These are phyloP conservation scores for Hypoxylon sp. DNA, from an alignment of 2,329 filamentous ascomycete genomes.

Conservation along the genomic window DNA sequence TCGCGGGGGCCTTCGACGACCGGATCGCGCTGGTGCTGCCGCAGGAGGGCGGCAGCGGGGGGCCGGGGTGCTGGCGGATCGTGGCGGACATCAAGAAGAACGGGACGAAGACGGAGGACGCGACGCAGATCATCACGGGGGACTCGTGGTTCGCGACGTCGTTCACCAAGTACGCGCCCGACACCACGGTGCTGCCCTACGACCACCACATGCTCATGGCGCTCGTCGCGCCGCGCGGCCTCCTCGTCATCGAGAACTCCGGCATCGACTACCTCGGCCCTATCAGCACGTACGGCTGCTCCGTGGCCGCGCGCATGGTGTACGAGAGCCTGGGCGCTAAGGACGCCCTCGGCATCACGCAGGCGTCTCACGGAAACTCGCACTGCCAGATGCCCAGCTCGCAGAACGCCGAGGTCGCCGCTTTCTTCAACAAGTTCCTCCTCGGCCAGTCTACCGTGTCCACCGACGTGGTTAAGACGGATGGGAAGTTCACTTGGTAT, in stretches of 20 bases:
- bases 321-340: conserved; percentile 51
- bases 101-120: conserved; percentile 65
- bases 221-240: conserved; percentile 63
- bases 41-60: conserved; percentile 66
- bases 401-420: conserved; percentile 36
- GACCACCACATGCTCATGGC: conserved; percentile 67
- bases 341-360: conserved; percentile 36
- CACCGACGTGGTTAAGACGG: conserved; percentile 39
- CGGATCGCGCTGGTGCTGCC: conserved; percentile 65
- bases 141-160: conserved; percentile 67
- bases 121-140: conserved; percentile 65
- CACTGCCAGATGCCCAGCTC: conserved; percentile 39
- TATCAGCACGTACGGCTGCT: conserved; percentile 62
- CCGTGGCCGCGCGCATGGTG: conserved; percentile 47
- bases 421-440: conserved; percentile 40
- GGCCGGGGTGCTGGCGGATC: conserved; percentile 65
- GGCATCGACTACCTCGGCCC: conserved; percentile 63
- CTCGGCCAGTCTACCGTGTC: conserved; percentile 17
- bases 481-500: conserved; percentile 36
- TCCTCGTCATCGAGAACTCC: conserved; percentile 66
- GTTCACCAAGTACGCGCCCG: conserved; percentile 68
- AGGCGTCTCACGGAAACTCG: conserved; percentile 30
- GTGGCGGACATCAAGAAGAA: conserved; percentile 56
- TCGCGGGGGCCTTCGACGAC: conserved; percentile 64
- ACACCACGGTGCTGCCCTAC: conserved; percentile 59